A percentile compares a stretch with the other conserved stretches of the same genome.
phyloP scores from a whole-genome alignment of 2,329 filamentous ascomycete species.

The Xenosphaeropsis pyriputrescens region DNA sequence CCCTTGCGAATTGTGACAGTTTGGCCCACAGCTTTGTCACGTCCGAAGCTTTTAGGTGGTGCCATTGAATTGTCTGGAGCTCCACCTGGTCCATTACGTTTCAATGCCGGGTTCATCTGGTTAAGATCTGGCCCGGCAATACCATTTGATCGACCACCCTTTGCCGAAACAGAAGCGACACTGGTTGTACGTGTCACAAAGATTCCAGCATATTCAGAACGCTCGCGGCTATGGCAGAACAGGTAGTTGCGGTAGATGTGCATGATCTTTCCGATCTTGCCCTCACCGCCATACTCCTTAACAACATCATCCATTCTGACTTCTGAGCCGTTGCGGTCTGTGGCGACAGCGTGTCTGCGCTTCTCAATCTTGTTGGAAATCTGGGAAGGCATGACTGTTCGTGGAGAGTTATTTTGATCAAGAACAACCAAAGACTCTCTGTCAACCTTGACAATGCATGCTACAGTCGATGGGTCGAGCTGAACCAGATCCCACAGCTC shows the following conservation, averaged over 20 bases:
- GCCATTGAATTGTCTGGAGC: slow-evolving; percentile 30
- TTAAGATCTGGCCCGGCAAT: slow-evolving; percentile 61
- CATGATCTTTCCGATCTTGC: slow-evolving; percentile 74
- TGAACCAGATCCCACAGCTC: slow-evolving; percentile 90
- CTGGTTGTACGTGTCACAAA: slow-evolving; percentile 79
- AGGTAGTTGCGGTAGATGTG: slow-evolving; percentile 90
- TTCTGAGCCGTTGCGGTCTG: slow-evolving; percentile 85
- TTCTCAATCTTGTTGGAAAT: slow-evolving; percentile 79
- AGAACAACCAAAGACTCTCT: slow-evolving; percentile 81
- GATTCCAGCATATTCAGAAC: slow-evolving; percentile 76
- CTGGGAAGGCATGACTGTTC: slow-evolving; percentile 77
- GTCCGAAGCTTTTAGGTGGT: slow-evolving; percentile 61
- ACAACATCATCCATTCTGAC: slow-evolving; percentile 86
- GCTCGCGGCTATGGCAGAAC: slow-evolving; percentile 74
- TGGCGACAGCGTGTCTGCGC: slow-evolving; percentile 74
- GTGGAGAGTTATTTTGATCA: slow-evolving; percentile 75
- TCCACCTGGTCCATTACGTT: slow-evolving; percentile 43
- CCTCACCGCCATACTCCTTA: slow-evolving; percentile 76
- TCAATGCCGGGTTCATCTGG: slow-evolving; percentile 84
- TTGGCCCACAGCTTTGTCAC: slow-evolving; percentile 78
- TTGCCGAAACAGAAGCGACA: slow-evolving; percentile 84
- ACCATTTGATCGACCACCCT: slow-evolving; percentile 64
- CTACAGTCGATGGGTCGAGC: slow-evolving; percentile 82
- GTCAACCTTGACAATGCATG: slow-evolving; percentile 88
- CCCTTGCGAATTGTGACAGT: slow-evolving; percentile 82